Base-by-base conservation (phyloP, 352 stramenopile species). In the Phytopythium vexans region DNA sequence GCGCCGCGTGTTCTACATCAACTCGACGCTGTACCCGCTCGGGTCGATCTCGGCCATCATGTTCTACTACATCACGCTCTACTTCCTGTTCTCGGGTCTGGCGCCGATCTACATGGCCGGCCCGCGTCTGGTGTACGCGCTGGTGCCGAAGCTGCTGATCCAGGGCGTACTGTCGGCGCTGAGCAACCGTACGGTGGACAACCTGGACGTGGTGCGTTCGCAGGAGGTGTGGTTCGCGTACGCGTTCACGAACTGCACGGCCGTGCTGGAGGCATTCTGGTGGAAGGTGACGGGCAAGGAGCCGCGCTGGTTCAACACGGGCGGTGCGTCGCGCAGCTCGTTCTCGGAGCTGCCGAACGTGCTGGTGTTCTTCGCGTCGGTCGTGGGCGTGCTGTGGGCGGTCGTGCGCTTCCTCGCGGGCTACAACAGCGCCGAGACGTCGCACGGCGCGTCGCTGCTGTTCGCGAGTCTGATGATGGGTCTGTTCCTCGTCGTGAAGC, bases 171-270 rank as follows among this genome's bases (percentile, higher is more conserved):
- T 93, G 16, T 91, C 80, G 34, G 80, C 78, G 10, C 54, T 93
- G 68, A 87, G 74, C 59, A 93, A 93, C 70, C 77, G 82, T 41
- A 89, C 74, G 8, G 80, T 93, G 21, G 82, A 93, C 15, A 93
- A 91, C 67, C 89, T 78, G 58, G 82, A 93, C 51, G 82, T 93
- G 31, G 76, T 91, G 41, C 80, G 82, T 15, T 89, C 82, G 33
- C 82, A 93, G 54, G 80, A 93, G 56, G 81, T 85, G 41, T 93
- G 80, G 80, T 93, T 93, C 54, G 77, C 79, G 9, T 93, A 93
- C 61, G 70, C 77, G 12, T 93, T 93, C 69, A 91, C 80, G 3
- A 89, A 89, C 67, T 88, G 74, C 60, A 81, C 67, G 39, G 82
- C 82, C 12, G 77, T 93, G 43, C 39, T 89, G 36, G 82, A 93